Percentiles rank a stretch among this genome's conserved stretches.
These are phyloP conservation scores for Melanomma pulvis-pyrius DNA, from an alignment of 495 filamentous ascomycete genomes.

Conservation along the genomic window DNA sequence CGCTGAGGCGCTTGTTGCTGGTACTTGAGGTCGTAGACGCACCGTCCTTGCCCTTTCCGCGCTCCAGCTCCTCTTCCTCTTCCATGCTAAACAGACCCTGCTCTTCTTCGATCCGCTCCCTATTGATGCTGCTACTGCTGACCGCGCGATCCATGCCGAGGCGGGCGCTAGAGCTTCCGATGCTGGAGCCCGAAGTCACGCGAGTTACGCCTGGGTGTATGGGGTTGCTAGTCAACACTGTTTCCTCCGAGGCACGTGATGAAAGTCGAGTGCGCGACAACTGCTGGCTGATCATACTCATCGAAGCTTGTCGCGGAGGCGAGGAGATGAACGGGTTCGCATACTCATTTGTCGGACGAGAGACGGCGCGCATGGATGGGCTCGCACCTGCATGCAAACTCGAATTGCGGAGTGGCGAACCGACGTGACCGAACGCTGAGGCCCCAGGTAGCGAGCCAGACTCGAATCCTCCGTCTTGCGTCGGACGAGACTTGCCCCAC, in stretches of 20 bases:
- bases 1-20: slow-evolving; percentile 32
- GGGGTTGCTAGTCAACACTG: slow-evolving; percentile 8
- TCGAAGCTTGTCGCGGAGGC: slow-evolving; percentile 60
- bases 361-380: slow-evolving; percentile 65
- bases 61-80: slow-evolving; percentile 37
- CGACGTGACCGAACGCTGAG: slow-evolving; percentile 81
- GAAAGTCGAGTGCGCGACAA: slow-evolving; percentile 51
- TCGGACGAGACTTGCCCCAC: slow-evolving; percentile 65
- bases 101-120: slow-evolving; percentile 46
- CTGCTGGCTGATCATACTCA: slow-evolving; percentile 53
- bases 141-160: slow-evolving; percentile 42
- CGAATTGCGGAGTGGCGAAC: slow-evolving; percentile 91
- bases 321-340: slow-evolving; percentile 65
- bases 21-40: slow-evolving; percentile 22
- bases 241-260: slow-evolving; percentile 33
- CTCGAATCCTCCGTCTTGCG: slow-evolving; percentile 49
- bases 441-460: slow-evolving; percentile 38
- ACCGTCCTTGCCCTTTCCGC: slow-evolving; percentile 30
- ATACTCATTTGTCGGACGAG: slow-evolving; percentile 57
- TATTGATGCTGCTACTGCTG: slow-evolving; percentile 40
- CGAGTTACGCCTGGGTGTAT: slow-evolving; percentile 31
- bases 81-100: slow-evolving; percentile 49
- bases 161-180: slow-evolving; percentile 27
- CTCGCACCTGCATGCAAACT: slow-evolving; percentile 62
- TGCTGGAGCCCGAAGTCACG: slow-evolving; percentile 32